Base-by-base conservation (phyloP, 2,329 filamentous ascomycete genomes). In the Xylaria sp. region DNA sequence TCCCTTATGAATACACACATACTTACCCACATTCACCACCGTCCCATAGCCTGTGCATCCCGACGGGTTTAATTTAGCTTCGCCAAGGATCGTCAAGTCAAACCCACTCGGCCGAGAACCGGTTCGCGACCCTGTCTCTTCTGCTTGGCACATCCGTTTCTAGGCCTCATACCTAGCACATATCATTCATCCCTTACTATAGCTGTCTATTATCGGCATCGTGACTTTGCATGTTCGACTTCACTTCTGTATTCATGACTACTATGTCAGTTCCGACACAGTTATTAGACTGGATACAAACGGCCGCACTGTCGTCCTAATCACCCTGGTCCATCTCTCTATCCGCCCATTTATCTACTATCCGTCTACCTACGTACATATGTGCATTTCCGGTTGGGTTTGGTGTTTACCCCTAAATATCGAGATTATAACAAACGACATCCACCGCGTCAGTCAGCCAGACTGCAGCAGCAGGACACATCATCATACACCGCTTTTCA, bases 61-160 rank as follows among this genome's bases (percentile, higher is more conserved):
- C 39, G 23, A 46, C 56, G 56, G 41, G 25, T 20, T 58, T 37
- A 28, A 15, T 20, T 44, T 46, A 46, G 41, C 18, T n/a, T 37
- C 23, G 60, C 50, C 68, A 60, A 64, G 56, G 8, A n/a, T 44
- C n/a, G 64, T 32, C 44, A 61, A 37, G 34, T 37, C 34, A 37
- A 37, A 63, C 32, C 64, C 46, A 63, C 67, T 72, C 70, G 70
- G 70, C 70, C 70, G 70, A 72, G 54, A 70, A 37, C 54, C 64
- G 61, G 46, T 63, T 66, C 52, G 23, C 66, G 37, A 56, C 37
- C 59, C 50, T 44, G 41, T 18, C 20, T 28, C 39, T 44, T 28
- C 39, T 44, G 66, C 63, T 48, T 69, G 48, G 60, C 41, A 3
- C 44, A 39, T 51, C 20, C 44, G 60, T 61, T 52, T 54, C 48